Percentiles rank a stretch among this genome's conserved stretches.
Evolutionary conservation across 225 moss, liverwort and hornwort genomes (phyloP).

Genomic region (Pleurozium schreberi): DNA sequence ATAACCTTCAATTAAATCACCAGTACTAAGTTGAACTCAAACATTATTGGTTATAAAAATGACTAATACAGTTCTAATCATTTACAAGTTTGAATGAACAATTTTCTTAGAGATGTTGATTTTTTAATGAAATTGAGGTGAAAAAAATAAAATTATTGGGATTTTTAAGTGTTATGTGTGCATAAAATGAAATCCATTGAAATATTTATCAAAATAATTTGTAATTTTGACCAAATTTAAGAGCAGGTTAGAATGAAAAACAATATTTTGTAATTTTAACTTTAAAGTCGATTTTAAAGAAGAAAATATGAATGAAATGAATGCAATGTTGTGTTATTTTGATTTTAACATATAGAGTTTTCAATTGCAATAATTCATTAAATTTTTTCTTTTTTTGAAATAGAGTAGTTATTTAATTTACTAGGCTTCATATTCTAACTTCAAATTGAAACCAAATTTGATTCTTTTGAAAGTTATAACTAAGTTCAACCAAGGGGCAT

Average conservation of each 20-base stretch:
- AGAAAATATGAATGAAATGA: background rate
- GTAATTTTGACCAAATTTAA: background rate
- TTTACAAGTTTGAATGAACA: no score
- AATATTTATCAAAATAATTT: background rate
- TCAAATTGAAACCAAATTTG: no score
- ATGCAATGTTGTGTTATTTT: background rate
- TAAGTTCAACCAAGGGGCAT: background rate
- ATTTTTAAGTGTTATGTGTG: background rate
- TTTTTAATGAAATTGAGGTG: no score
- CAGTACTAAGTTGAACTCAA: no score
- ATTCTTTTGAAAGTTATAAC: background rate
- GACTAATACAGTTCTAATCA: no score
- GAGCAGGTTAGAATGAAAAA: background rate
- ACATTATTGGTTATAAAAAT: no score
- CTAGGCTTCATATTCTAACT: background rate
- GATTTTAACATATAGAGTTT: background rate
- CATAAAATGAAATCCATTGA: background rate
- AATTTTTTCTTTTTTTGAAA: background rate
- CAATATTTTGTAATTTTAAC: background rate
- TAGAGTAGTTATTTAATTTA: background rate
- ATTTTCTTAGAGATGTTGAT: no score
- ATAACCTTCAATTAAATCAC: no score
- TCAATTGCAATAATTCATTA: background rate
- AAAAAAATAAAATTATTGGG: no score
- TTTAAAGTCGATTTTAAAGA: background rate